A percentile compares a stretch with the other conserved stretches of the same genome.
phyloP scores from a whole-genome alignment of 2,329 filamentous ascomycete genomes.

The Cryphonectria carpinicola region DNA sequence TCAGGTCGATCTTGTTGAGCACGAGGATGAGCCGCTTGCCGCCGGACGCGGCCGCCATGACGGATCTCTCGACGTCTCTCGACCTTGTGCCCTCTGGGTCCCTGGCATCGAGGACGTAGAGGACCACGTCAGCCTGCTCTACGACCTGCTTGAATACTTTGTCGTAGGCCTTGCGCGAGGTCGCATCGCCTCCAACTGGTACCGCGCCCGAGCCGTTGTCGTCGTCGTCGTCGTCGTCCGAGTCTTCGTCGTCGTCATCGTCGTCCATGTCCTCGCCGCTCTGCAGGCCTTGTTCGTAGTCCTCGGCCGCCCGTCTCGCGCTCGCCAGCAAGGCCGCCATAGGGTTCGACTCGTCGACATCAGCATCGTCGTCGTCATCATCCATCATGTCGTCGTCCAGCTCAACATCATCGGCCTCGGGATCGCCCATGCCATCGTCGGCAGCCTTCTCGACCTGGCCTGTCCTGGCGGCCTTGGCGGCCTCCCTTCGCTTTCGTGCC shows the following conservation, averaged over 20 bases:
- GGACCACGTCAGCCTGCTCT: conserved; percentile 83
- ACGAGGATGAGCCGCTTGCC: conserved; percentile 89
- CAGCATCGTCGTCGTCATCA: conserved; percentile 62
- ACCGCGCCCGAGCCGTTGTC: conserved; percentile 58
- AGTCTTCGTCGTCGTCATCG: conserved; percentile 35
- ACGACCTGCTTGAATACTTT: conserved; percentile 95
- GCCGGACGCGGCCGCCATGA: conserved; percentile 84
- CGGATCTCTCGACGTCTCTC: conserved; percentile 84
- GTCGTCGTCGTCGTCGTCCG: conserved; percentile 52
- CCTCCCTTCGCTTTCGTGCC: conserved; percentile 68
- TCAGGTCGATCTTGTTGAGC: conserved; percentile 93
- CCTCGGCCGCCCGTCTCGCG: conserved; percentile 74
- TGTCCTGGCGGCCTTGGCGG: conserved; percentile 69
- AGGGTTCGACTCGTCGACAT: conserved; percentile 75
- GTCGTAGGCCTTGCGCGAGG: conserved; percentile 86
- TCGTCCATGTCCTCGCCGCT: conserved; percentile 60
- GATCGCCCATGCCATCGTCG: conserved; percentile 50
- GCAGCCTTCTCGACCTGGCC: conserved; percentile 47
- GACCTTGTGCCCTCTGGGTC: conserved; percentile 91
- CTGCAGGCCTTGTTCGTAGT: conserved; percentile 70
- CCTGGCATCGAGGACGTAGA: conserved; percentile 91
- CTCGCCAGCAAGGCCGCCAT: conserved; percentile 92
- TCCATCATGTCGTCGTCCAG: conserved; percentile 54
- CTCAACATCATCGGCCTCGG: conserved; percentile 49
- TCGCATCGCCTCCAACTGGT: conserved; percentile 56